Conservation (phyloP, 148 eudicot genomes). For the Rhododendron vialii region DNA sequence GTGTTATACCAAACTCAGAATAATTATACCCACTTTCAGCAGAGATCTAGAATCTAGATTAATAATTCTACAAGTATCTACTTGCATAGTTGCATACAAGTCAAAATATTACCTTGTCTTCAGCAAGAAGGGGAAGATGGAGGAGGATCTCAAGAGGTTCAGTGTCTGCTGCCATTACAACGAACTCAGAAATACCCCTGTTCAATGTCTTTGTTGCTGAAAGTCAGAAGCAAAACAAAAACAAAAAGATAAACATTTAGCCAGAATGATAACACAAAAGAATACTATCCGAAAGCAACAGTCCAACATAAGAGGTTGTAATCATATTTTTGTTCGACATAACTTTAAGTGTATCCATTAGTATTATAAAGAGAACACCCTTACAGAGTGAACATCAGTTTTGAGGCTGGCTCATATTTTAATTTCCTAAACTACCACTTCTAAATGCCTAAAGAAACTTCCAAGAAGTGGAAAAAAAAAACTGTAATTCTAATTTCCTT, state of each 20-base stretch:
- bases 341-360: background rate
- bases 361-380: background rate
- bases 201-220: conserved; percentile 70
- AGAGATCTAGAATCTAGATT: background rate
- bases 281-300: background rate
- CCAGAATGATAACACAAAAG: background rate
- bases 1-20: background rate
- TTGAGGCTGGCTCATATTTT: background rate
- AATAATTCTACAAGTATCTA: background rate
- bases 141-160: conserved; percentile 76
- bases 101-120: conserved; percentile 51
- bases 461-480: too few species aligned
- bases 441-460: too few species aligned
- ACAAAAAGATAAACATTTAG: background rate
- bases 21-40: background rate
- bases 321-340: background rate
- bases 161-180: conserved; percentile 75
- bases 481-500: background rate
- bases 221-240: background rate
- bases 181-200: conserved; percentile 72
- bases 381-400: background rate
- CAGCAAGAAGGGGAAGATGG: conserved; percentile 70
- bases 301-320: background rate
- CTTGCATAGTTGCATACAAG: background rate
- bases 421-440: too few species aligned